Conservation (phyloP, 2,329 filamentous ascomycete species). For the Calonectria pseudoturangicola region DNA sequence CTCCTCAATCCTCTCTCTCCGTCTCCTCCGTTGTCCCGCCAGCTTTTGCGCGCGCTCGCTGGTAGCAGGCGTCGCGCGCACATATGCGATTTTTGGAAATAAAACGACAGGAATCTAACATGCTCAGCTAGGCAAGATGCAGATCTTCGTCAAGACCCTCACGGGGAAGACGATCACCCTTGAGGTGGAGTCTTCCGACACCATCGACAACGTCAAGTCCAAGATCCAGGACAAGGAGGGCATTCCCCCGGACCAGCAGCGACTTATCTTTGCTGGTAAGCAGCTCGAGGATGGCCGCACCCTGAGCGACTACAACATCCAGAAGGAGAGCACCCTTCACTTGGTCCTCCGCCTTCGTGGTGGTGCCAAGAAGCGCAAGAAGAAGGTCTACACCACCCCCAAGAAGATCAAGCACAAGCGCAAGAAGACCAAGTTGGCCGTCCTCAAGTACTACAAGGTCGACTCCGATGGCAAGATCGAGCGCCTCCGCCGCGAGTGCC, state of each 20-base stretch:
- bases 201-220: conserved; percentile 99
- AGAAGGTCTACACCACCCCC: conserved; percentile 99
- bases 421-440: conserved; percentile 99
- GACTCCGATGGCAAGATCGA: conserved; percentile 99
- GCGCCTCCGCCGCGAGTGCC: conserved; percentile 98
- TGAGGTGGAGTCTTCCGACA: conserved; percentile 99
- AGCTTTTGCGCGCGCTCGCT: conserved; percentile 27
- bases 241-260: conserved; percentile 99
- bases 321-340: conserved; percentile 99
- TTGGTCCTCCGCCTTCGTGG: conserved; percentile 98
- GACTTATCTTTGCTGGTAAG: conserved; percentile 99
- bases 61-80: conserved; percentile 30
- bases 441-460: conserved; percentile 99
- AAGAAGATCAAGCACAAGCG: conserved; percentile 99
- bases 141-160: conserved; percentile 88
- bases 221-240: conserved; percentile 99
- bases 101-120: conserved; percentile 61
- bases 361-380: conserved; percentile 99
- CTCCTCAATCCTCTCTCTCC: not conserved
- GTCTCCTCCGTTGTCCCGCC: conserved; percentile 6
- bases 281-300: conserved; percentile 99
- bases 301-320: conserved; percentile 99
- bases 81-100: conserved; percentile 24
- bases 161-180: conserved; percentile 99
- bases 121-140: conserved; percentile 78